Evolutionary conservation across 1,284 basidiomycete genomes (phyloP), one percentile per base, ranked within the genome.

Genomic region (Ceratobasidium sp.): DNA sequence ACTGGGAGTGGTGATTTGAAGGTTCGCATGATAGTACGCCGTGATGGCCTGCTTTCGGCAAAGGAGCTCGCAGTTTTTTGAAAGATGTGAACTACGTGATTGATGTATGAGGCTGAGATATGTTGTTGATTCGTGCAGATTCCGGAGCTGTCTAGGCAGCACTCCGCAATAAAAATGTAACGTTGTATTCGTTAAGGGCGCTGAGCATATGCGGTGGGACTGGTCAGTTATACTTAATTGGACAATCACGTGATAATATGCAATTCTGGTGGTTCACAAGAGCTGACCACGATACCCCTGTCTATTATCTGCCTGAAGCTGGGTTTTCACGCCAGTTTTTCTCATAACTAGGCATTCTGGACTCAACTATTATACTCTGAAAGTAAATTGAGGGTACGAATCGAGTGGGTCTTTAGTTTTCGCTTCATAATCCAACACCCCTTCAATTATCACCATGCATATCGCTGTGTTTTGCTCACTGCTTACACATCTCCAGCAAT

Each of bases 41-140:
- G 56, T 60, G 56, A 31, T 60, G 35, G n/a, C 31, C 10, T 60
- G 28, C 33, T 60, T 60, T 60, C 56, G 17, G 31, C 26, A 35
- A 31, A 37, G 17, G 56, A 60, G 17, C 56, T 60, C 15, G 26
- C 56, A 33, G 35, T 60, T 10, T 60, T 60, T 60, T 60, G 31
- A 60, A 35, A 13, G 6, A 15, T 28, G 35, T 31, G 17, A 80
- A 93, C 86, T 47, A 87, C 83, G 79, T 92, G 92, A 2, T 88
- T 84, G 53, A 47, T 31, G 33, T 61, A 23, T 61, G 42, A 26
- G 2, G 3, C 28, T 20, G 4, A 11, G 13, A 56, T 11, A 28
- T 26, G 26, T 13, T 7, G 31, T 1, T 4, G 26, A 4, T 56
- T 33, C n/a, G n/a, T n/a, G n/a, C n/a, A n/a, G n/a, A n/a, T n/a